Percentiles rank a stretch among this genome's conserved stretches.
Evolutionary conservation across 306 rosid species (phyloP).

Genomic region (Vigna nakashimae): DNA sequence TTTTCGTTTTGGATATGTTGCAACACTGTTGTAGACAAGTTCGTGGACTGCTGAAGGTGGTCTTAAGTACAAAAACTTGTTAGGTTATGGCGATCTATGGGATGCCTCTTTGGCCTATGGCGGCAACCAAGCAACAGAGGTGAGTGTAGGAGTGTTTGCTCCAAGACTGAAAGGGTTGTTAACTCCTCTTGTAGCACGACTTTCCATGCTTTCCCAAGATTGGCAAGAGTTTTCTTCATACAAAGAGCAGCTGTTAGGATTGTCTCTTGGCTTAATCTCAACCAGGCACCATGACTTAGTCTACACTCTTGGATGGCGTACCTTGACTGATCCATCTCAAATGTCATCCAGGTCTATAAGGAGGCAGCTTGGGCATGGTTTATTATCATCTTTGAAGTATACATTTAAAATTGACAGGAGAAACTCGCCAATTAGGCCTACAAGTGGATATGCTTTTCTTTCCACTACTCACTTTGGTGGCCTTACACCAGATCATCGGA

Average conservation of each 20-base stretch:
- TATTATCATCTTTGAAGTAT: constrained; percentile 87
- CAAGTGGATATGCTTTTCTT: constrained; percentile 88
- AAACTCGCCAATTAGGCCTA: constrained; percentile 83
- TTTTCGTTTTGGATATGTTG: constrained; percentile 39
- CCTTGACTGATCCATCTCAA: constrained; percentile 85
- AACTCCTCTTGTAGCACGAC: constrained; percentile 75
- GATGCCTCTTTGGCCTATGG: constrained; percentile 93
- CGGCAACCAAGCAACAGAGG: constrained; percentile 83
- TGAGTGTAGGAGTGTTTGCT: constrained; percentile 78
- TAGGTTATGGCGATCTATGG: constrained; percentile 97
- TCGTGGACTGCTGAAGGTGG: constrained; percentile 89
- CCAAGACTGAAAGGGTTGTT: constrained; percentile 70
- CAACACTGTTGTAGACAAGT: constrained; percentile 73
- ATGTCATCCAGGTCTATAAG: constrained; percentile 90
- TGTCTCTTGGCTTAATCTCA: constrained; percentile 81
- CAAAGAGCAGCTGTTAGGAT: constrained; percentile 83
- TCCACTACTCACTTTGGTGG: constrained; percentile 91
- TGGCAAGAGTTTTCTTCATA: constrained; percentile 93
- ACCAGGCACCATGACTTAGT: constrained; percentile 79
- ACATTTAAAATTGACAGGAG: constrained; percentile 83
- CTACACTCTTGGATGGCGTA: constrained; percentile 95
- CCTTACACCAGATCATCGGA: constrained; percentile 83
- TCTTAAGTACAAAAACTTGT: constrained; percentile 79
- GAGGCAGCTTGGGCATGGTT: constrained; percentile 97
- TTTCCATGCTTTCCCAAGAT: constrained; percentile 87